phyloP scores from a whole-genome alignment of 176 grass and related monocot genomes.

The Bromus sterilis region DNA sequence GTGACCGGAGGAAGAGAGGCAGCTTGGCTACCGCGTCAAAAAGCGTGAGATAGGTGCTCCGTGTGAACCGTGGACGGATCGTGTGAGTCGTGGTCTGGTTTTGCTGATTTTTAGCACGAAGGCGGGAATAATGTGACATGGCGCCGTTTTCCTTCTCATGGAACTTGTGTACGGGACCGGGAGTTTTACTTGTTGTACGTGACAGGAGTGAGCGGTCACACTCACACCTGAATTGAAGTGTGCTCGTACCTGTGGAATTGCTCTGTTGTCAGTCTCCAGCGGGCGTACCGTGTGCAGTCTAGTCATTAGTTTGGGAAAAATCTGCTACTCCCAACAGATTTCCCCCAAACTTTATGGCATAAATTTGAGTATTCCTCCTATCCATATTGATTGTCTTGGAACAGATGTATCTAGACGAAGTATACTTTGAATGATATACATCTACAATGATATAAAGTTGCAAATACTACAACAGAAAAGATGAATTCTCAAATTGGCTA shows the following conservation, averaged over 20 bases:
- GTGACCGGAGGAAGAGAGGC: not conserved
- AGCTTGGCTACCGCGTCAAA: not conserved
- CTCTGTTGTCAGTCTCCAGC: not conserved
- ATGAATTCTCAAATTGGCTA: not conserved
- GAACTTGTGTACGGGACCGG: not conserved
- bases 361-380: too few species aligned
- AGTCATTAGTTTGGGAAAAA: too few species aligned
- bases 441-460: not conserved
- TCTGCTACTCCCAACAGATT: too few species aligned
- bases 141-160: constrained; percentile 7
- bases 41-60: not conserved
- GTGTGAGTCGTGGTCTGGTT: not conserved
- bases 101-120: constrained; percentile 2
- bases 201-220: not conserved
- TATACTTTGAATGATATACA: too few species aligned
- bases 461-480: not conserved
- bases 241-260: not conserved
- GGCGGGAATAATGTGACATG: constrained; percentile 21
- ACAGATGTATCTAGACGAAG: too few species aligned
- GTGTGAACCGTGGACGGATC: not conserved
- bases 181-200: constrained; percentile 12
- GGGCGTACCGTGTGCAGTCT: not conserved
- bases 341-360: too few species aligned
- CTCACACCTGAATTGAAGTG: not conserved
- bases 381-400: too few species aligned